Conservation (phyloP, 176 grass and related monocot species). For the Musa itinerans region DNA sequence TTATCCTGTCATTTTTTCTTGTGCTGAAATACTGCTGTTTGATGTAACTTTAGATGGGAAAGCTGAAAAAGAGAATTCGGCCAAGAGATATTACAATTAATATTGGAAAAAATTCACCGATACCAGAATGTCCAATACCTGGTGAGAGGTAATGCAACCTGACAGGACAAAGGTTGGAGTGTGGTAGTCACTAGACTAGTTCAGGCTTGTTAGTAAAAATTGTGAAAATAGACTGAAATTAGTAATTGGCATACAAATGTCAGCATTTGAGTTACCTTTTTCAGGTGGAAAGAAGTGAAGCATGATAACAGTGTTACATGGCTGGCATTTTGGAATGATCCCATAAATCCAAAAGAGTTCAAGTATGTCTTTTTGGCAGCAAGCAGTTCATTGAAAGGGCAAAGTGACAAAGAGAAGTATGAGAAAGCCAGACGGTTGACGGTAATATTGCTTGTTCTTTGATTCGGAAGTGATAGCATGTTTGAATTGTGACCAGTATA, state of each 20-base stretch:
- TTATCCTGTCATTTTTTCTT: neutral
- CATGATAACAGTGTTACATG: slow-evolving; percentile 98
- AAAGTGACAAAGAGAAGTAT: slow-evolving; percentile 97
- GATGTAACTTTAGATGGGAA: slow-evolving; percentile 71
- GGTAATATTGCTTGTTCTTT: slow-evolving; percentile 23
- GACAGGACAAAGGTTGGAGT: neutral
- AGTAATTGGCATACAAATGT: neutral
- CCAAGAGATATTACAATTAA: slow-evolving; percentile 98
- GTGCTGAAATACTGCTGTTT: neutral
- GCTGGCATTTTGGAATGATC: slow-evolving; percentile 96
- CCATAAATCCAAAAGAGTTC: slow-evolving; percentile 86
- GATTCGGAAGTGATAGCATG: neutral
- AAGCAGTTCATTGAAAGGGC: slow-evolving; percentile 85
- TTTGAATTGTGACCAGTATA: neutral
- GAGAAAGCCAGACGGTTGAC: slow-evolving; percentile 91
- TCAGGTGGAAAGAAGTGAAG: slow-evolving; percentile 91
- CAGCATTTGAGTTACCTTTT: slow-evolving; percentile 13
- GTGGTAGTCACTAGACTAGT: neutral
- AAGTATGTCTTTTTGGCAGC: slow-evolving; percentile 99
- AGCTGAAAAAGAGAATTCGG: slow-evolving; percentile 67
- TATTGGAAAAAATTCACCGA: slow-evolving; percentile 39
- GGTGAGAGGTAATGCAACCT: slow-evolving; percentile 60
- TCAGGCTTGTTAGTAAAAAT: neutral
- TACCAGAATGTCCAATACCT: slow-evolving; percentile 84
- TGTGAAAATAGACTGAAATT: neutral